Conservation (phyloP, 1,139 yeast species). For the Zygoascus meyerae region DNA sequence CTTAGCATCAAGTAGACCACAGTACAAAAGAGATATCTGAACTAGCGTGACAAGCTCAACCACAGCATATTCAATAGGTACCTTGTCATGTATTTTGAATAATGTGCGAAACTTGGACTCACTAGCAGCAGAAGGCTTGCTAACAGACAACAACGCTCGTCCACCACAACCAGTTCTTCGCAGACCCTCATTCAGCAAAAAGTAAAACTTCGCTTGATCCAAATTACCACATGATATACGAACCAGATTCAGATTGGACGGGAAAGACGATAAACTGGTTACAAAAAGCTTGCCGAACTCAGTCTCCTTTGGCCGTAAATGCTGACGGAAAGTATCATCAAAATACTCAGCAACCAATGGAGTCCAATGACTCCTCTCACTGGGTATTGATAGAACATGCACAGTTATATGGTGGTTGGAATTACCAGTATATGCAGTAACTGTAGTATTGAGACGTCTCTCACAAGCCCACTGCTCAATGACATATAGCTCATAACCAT, state of each 20-base stretch:
- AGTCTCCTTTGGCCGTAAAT: constrained; percentile 51
- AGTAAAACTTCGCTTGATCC: constrained; percentile 42
- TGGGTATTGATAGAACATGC: constrained; percentile 54
- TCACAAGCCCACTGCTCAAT: constrained; percentile 93
- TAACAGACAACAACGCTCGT: constrained; percentile 64
- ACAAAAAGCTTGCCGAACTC: constrained; percentile 61
- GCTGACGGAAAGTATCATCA: constrained; percentile 57
- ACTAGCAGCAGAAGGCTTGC: constrained; percentile 67
- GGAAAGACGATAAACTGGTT: constrained; percentile 73
- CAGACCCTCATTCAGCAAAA: constrained; percentile 69
- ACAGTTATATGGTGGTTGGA: constrained; percentile 56
- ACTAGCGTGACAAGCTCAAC: constrained; percentile 66
- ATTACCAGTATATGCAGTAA: constrained; percentile 83
- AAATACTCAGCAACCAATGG: constrained; percentile 50
- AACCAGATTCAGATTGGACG: constrained; percentile 65
- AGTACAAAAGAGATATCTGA: constrained; percentile 74
- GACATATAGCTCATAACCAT: constrained; percentile 79
- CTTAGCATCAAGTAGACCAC: constrained; percentile 60
- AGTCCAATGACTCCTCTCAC: constrained; percentile 54
- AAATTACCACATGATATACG: constrained; percentile 64
- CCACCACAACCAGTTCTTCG: constrained; percentile 80
- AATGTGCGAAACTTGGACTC: constrained; percentile 78
- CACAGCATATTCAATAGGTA: constrained; percentile 61
- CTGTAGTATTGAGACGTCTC: constrained; percentile 58
- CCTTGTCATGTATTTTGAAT: constrained; percentile 51